A percentile compares a stretch with the other conserved stretches of the same genome.
phyloP scores from a whole-genome alignment of 331 rosid genomes.

The Ulmus americana region DNA sequence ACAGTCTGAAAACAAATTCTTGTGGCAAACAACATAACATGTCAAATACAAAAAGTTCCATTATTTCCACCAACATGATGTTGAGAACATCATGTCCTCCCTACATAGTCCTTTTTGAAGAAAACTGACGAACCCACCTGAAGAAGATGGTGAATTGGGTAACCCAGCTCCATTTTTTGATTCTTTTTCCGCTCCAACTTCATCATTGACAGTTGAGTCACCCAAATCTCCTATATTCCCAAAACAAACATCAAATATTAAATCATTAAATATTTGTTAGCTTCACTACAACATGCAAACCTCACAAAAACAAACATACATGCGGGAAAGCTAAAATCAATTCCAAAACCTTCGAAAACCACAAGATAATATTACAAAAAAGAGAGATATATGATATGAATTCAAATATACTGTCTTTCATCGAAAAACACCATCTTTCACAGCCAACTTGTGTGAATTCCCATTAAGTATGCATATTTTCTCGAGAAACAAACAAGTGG shows the following conservation, averaged over 20 bases:
- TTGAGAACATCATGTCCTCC: constrained; percentile 84
- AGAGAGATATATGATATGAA: neutral
- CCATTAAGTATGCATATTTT: neutral
- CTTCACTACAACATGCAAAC: neutral
- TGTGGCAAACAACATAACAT: constrained; percentile 72
- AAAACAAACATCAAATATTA: neutral
- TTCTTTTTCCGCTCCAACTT: constrained; percentile 60
- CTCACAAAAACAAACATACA: neutral
- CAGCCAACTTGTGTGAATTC: neutral
- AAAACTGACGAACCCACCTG: constrained; percentile 99
- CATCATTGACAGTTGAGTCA: constrained; percentile 75
- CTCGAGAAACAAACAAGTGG: neutral
- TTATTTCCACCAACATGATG: constrained; percentile 77
- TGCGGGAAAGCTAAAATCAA: neutral
- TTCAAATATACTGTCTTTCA: neutral
- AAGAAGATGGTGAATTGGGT: constrained; percentile 94
- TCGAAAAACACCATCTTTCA: too few species aligned
- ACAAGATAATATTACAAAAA: neutral
- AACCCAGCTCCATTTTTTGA: constrained; percentile 56
- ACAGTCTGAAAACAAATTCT: constrained; percentile 71
- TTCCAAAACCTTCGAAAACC: neutral
- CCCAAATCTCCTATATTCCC: constrained; percentile 68
- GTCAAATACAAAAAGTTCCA: constrained; percentile 73
- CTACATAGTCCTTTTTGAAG: constrained; percentile 95
- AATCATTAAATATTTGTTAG: neutral